Percentiles rank a stretch among this genome's conserved stretches.
These are phyloP conservation scores for Cymbopogon citratus DNA, from an alignment of 176 grass and related monocot genomes.

Conservation along the genomic window DNA sequence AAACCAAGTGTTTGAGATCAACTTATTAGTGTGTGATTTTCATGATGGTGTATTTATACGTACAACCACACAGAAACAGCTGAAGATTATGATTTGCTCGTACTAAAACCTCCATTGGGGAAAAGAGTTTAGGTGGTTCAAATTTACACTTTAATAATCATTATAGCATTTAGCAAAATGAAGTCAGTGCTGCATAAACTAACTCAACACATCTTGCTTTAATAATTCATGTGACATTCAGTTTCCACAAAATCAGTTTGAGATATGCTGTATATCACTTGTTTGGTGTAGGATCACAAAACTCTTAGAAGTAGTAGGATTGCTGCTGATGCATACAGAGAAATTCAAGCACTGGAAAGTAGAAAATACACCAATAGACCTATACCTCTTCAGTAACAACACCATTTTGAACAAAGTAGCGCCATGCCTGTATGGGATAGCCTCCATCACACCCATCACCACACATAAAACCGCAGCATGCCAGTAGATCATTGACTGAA, in stretches of 20 bases:
- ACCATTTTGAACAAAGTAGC: slow-evolving; percentile 75
- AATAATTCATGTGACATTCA: not conserved
- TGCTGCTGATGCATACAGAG: not conserved
- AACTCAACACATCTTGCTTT: not conserved
- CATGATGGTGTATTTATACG: not conserved
- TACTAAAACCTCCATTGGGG: not conserved
- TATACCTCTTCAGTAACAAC: slow-evolving; percentile 92
- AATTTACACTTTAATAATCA: not conserved
- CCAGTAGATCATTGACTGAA: slow-evolving; percentile 86
- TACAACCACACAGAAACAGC: not conserved
- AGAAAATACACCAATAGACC: not conserved
- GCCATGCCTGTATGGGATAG: slow-evolving; percentile 80
- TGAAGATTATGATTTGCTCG: not conserved
- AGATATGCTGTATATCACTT: not conserved
- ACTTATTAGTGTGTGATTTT: not conserved
- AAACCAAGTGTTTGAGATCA: not conserved
- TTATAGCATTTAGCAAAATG: not conserved
- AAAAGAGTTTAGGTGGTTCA: not conserved
- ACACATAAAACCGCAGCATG: slow-evolving; percentile 95
- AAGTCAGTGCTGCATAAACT: not conserved
- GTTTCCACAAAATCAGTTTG: not conserved
- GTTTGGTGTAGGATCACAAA: not conserved
- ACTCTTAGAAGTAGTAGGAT: not conserved
- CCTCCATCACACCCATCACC: slow-evolving; percentile 97
- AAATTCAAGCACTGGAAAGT: not conserved